A percentile compares a stretch with the other conserved stretches of the same genome.
phyloP scores from a whole-genome alignment of 495 filamentous ascomycete genomes.

The Talaromyces wortmannii region DNA sequence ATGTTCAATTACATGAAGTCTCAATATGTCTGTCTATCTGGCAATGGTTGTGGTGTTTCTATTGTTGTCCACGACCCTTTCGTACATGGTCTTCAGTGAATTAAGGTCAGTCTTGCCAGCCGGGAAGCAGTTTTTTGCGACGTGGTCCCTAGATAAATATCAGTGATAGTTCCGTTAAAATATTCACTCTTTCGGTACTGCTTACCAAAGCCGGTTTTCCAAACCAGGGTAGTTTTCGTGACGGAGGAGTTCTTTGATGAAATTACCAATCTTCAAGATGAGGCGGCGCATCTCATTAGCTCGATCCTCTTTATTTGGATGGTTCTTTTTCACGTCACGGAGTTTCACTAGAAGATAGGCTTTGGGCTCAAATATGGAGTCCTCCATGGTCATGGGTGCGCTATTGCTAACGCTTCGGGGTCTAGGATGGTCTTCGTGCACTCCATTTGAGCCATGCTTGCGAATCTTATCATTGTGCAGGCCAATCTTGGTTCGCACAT shows the following conservation, averaged over 20 bases:
- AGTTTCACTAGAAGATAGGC: slow-evolving; percentile 54
- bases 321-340: slow-evolving; percentile 49
- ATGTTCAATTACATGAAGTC: too few species aligned
- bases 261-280: slow-evolving; percentile 42
- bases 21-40: not conserved
- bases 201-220: slow-evolving; percentile 43
- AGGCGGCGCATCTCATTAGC: slow-evolving; percentile 39
- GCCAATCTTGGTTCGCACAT: not conserved
- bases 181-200: not conserved
- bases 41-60: slow-evolving; percentile 2
- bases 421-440: slow-evolving; percentile 34
- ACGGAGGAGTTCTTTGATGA: slow-evolving; percentile 22
- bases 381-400: slow-evolving; percentile 28
- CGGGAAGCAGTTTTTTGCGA: slow-evolving; percentile 41
- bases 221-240: slow-evolving; percentile 17
- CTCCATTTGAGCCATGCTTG: slow-evolving; percentile 10
- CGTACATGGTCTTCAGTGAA: slow-evolving; percentile 34
- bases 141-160: slow-evolving; percentile 31
- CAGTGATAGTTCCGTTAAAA: slow-evolving; percentile 7
- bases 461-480: slow-evolving; percentile 3
- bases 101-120: slow-evolving; percentile 1
- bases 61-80: slow-evolving; percentile 16
- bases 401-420: not conserved
- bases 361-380: slow-evolving; percentile 41
- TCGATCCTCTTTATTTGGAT: slow-evolving; percentile 51